These are phyloP conservation scores for Acanthamoeba castellanii DNA, from an alignment of 208 protist species.

Conservation along the genomic window DNA sequence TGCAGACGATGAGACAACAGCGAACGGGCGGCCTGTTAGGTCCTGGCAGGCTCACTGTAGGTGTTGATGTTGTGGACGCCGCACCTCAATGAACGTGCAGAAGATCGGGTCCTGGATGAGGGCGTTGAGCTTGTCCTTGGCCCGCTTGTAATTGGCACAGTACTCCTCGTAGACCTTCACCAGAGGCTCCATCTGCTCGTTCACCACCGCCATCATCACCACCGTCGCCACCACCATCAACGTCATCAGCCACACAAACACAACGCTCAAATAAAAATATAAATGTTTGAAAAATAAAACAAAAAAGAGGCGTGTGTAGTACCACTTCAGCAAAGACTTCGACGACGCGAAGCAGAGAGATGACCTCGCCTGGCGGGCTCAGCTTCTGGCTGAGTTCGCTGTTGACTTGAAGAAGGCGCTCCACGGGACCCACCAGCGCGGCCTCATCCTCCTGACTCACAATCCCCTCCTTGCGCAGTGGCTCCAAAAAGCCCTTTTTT, in stretches of 20 bases:
- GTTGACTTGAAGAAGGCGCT: neutral
- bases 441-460: neutral
- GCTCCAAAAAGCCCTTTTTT: conserved; percentile 15
- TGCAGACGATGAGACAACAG: neutral
- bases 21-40: no score
- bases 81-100: conserved; percentile 32
- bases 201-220: neutral
- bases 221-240: neutral
- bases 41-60: neutral
- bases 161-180: neutral
- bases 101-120: conserved; percentile 27
- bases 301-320: neutral
- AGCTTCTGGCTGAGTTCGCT: conserved; percentile 35
- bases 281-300: neutral
- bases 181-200: conserved; percentile 8
- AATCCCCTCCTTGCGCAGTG: conserved; percentile 8
- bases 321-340: conserved; percentile 32
- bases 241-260: neutral
- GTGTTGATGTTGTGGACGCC: neutral
- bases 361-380: conserved; percentile 35
- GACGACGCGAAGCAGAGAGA: conserved; percentile 1
- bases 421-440: conserved; percentile 1
- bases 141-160: conserved; percentile 32
- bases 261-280: neutral
- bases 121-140: conserved; percentile 47